A percentile compares a stretch with the other conserved stretches of the same genome.
These are phyloP conservation scores for Metschnikowia noctiluminum DNA, from an alignment of 805 yeast species.

Conservation along the genomic window DNA sequence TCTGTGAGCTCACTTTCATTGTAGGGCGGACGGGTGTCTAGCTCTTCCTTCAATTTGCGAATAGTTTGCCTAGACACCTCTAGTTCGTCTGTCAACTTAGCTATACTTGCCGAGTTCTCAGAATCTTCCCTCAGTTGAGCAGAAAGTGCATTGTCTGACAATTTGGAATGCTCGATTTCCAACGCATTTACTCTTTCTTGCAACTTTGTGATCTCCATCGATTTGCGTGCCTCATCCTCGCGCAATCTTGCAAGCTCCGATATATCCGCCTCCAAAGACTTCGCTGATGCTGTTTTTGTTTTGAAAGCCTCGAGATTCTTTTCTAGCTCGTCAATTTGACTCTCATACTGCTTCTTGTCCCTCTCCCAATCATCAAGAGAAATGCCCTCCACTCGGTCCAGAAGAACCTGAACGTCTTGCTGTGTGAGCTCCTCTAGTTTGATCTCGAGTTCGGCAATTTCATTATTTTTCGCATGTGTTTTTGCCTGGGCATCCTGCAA, in stretches of 20 bases:
- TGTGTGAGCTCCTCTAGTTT: constrained; percentile 9
- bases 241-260: constrained; percentile 1
- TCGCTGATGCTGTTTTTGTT: not conserved
- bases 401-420: constrained; percentile 5
- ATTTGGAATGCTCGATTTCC: not conserved
- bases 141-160: not conserved
- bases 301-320: not conserved
- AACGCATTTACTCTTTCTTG: not conserved
- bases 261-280: too few species aligned
- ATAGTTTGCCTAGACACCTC: constrained; percentile 13
- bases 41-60: constrained; percentile 29
- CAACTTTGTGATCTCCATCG: not conserved
- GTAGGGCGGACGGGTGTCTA: constrained; percentile 38
- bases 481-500: constrained; percentile 15
- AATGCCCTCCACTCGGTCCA: constrained; percentile 7
- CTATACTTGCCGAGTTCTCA: not conserved
- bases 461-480: constrained; percentile 12
- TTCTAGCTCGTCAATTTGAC: constrained; percentile 6
- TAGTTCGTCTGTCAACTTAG: not conserved
- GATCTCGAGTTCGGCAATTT: constrained; percentile 15
- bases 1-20: constrained; percentile 37
- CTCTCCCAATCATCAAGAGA: constrained; percentile 12
- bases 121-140: not conserved
- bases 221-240: not conserved
- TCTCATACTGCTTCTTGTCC: constrained; percentile 7